Conservation (phyloP, 495 filamentous ascomycete genomes). For the Jackrogersella multiformis region DNA sequence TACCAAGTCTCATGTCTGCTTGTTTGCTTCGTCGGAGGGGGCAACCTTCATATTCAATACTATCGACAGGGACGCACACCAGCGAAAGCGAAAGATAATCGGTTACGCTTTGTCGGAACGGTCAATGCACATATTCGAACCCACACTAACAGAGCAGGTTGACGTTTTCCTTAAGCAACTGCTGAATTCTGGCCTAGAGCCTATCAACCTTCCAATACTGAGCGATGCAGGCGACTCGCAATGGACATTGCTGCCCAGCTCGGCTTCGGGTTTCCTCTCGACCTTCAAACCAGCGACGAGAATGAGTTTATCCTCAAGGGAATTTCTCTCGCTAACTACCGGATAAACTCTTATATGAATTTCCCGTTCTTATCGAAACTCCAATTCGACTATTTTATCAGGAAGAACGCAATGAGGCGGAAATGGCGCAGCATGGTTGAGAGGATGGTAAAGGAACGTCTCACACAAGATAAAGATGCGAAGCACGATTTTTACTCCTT, state of each 20-base stretch:
- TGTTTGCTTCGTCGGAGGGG: too few species aligned
- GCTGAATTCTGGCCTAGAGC: conserved; percentile 2
- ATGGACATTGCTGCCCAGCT: not conserved
- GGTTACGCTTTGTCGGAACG: conserved; percentile 18
- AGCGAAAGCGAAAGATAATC: conserved; percentile 18
- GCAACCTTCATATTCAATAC: too few species aligned
- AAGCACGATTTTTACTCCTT: conserved; percentile 39
- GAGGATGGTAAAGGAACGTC: conserved; percentile 11
- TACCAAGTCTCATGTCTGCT: not conserved
- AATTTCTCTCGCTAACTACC: not conserved
- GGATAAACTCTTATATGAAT: not conserved
- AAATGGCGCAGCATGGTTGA: not conserved
- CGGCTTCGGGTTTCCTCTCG: not conserved
- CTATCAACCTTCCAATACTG: not conserved
- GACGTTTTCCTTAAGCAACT: conserved; percentile 22
- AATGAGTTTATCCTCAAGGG: not conserved
- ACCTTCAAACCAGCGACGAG: not conserved
- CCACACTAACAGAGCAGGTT: conserved; percentile 16
- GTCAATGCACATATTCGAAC: conserved; percentile 25
- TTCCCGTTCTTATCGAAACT: not conserved
- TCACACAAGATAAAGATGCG: conserved; percentile 23
- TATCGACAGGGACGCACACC: not conserved
- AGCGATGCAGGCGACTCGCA: not conserved
- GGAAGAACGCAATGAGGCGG: not conserved
- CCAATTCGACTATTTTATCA: too few species aligned